Evolutionary conservation across 2,329 filamentous ascomycete species (phyloP).

Genomic region (Cercospora citrullina): DNA sequence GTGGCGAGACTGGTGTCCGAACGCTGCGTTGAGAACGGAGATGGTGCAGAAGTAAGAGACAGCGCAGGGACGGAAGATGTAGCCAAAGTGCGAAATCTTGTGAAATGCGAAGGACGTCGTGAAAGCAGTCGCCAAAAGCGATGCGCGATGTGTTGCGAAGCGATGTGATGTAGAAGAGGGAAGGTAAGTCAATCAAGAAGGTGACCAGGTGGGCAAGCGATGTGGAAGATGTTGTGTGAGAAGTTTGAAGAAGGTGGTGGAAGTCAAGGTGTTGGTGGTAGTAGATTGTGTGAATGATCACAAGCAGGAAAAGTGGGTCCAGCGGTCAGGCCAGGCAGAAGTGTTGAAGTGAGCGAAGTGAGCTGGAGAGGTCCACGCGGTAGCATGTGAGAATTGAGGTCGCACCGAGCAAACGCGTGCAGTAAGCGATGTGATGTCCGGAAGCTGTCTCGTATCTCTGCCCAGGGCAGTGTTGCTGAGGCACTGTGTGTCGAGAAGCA

Average conservation of each 20-base stretch:
- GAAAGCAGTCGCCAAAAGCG: neutral
- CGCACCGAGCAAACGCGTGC: neutral
- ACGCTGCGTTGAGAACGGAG: neutral
- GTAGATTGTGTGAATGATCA: neutral
- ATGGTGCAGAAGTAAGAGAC: neutral
- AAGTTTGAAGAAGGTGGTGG: neutral
- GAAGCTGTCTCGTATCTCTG: neutral
- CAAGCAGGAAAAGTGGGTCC: neutral
- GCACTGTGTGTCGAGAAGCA: neutral
- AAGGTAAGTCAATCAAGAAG: neutral
- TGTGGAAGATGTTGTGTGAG: neutral
- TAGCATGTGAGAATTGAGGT: neutral
- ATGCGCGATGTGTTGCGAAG: neutral
- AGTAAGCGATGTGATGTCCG: neutral
- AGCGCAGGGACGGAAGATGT: neutral
- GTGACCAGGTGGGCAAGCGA: neutral
- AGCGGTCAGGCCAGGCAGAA: neutral
- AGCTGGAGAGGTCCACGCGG: neutral
- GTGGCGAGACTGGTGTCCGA: neutral
- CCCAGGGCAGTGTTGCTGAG: neutral
- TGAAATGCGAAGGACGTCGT: neutral
- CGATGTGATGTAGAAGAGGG: neutral
- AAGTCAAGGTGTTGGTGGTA: neutral
- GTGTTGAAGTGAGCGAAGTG: neutral
- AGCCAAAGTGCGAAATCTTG: neutral